Base-by-base conservation (phyloP, 768 basidiomycete genomes). In the Dictyophora rubrovolvata region DNA sequence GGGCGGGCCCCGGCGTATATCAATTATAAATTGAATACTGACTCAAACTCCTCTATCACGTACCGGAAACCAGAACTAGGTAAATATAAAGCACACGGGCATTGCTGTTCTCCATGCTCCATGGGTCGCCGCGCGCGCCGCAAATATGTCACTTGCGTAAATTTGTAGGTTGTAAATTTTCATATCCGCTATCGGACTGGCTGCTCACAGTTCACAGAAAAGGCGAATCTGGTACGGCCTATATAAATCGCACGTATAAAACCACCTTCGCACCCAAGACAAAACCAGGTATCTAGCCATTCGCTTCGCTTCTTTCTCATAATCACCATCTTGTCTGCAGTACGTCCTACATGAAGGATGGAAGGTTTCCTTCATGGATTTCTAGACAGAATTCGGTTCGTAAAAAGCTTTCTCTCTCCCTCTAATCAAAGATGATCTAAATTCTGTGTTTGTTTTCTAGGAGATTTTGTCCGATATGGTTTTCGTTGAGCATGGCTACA, bases 401-500 rank as follows among this genome's bases (percentile, higher is more conserved):
- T 42, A 2, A n/a, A 42, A 42, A n/a, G n/a, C 11, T 14, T 14
- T 42, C 11, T 3, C 2, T 9, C n/a, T 42, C n/a, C 2, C n/a
- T n/a, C 42, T 14, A 12, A n/a, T n/a, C n/a, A n/a, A n/a, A n/a
- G n/a, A n/a, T 42, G 14, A 2, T 42, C 11, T n/a, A 5, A 14
- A 14, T 14, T 9, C 42, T n/a, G 12, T 8, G 14, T 37, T 14
- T 37, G 14, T 14, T 42, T 42, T 42, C n/a, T 42, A 42, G 42
- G 42, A 42, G 42, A 12, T 42, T 42, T 42, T 42, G 14, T 42
- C 42, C 42, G 10, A 42, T 42, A 42, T 42, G 42, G 42, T 42
- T 42, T 42, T 42, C 42, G 42, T 42, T 42, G n/a, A 42, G n/a
- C n/a, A 42, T 42, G 42, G 42, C 42, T 2, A 81, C 80, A 0